A percentile compares a stretch with the other conserved stretches of the same genome.
These are phyloP conservation scores for Physcomitrium patens DNA, from an alignment of 225 moss, liverwort and hornwort species.

Conservation along the genomic window DNA sequence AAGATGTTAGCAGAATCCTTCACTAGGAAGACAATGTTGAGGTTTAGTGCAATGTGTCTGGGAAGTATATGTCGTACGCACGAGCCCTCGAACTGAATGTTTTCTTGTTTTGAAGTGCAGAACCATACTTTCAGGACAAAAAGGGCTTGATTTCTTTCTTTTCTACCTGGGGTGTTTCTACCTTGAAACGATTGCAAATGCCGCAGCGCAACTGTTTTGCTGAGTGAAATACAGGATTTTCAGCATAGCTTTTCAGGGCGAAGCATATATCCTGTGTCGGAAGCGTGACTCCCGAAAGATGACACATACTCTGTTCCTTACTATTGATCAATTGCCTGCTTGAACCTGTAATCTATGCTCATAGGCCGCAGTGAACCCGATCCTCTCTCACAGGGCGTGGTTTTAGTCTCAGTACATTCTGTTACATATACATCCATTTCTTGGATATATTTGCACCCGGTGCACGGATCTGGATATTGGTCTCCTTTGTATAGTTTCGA, in stretches of 20 bases:
- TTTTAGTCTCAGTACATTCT: slow-evolving; percentile 11
- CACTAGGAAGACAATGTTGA: too few species aligned
- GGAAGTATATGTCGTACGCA: background rate
- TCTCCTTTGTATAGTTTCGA: background rate
- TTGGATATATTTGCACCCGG: background rate
- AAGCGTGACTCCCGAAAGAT: slow-evolving; percentile 26
- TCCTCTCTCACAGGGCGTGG: background rate
- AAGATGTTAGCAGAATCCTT: background rate
- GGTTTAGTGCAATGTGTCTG: too few species aligned
- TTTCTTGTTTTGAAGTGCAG: slow-evolving; percentile 10
- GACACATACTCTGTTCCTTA: slow-evolving; percentile 34
- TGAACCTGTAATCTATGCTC: slow-evolving; percentile 20
- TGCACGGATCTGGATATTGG: slow-evolving; percentile 1
- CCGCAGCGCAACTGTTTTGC: background rate
- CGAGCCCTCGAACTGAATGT: background rate
- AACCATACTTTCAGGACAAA: background rate
- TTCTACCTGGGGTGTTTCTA: background rate
- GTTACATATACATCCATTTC: slow-evolving; percentile 8
- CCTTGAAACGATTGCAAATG: slow-evolving; percentile 1
- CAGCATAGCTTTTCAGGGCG: slow-evolving; percentile 22
- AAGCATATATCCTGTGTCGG: slow-evolving; percentile 5
- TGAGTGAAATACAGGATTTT: background rate
- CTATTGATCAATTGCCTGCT: slow-evolving; percentile 42
- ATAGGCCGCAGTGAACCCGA: background rate
- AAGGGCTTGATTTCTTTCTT: background rate